A percentile compares a stretch with the other conserved stretches of the same genome.
phyloP scores from a whole-genome alignment of 257 asterid genomes.

The Solanum corneliomulleri region DNA sequence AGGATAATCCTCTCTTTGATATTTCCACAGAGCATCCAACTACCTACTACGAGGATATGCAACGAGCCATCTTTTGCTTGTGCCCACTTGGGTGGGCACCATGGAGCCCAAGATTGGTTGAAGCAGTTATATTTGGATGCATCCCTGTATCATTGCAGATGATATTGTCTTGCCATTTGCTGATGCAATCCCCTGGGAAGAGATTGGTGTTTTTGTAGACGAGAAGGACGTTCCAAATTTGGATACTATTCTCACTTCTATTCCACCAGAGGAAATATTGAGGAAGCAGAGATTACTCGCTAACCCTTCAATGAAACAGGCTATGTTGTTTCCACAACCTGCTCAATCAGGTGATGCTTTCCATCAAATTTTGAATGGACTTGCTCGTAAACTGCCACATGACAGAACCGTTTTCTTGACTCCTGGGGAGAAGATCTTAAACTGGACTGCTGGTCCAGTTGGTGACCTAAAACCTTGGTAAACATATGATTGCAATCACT shows the following conservation, averaged over 20 bases:
- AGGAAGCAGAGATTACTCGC: conserved; percentile 77
- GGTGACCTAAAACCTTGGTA: conserved; percentile 84
- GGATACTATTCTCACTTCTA: conserved; percentile 70
- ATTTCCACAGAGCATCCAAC: conserved; percentile 83
- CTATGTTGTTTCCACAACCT: conserved; percentile 83
- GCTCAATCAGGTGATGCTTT: conserved; percentile 85
- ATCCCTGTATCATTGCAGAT: conserved; percentile 91
- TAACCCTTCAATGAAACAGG: conserved; percentile 89
- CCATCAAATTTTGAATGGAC: conserved; percentile 79
- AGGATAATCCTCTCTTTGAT: conserved; percentile 80
- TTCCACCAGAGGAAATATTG: conserved; percentile 56
- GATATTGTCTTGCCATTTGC: conserved; percentile 86
- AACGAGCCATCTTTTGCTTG: conserved; percentile 72
- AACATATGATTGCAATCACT: background rate
- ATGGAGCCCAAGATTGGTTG: conserved; percentile 92
- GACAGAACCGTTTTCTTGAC: conserved; percentile 34
- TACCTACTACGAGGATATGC: conserved; percentile 90
- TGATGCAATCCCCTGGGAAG: conserved; percentile 98
- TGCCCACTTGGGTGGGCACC: conserved; percentile 99
- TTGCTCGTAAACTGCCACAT: conserved; percentile 80
- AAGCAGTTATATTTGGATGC: conserved; percentile 87
- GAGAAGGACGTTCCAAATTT: conserved; percentile 79
- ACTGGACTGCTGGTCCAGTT: conserved; percentile 91
- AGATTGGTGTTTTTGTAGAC: conserved; percentile 69
- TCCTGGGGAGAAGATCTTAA: conserved; percentile 49